Evolutionary conservation across 192 early-diverging fungal genomes (phyloP), one percentile per base, ranked within the genome.

Genomic region (Coemansia sp.): DNA sequence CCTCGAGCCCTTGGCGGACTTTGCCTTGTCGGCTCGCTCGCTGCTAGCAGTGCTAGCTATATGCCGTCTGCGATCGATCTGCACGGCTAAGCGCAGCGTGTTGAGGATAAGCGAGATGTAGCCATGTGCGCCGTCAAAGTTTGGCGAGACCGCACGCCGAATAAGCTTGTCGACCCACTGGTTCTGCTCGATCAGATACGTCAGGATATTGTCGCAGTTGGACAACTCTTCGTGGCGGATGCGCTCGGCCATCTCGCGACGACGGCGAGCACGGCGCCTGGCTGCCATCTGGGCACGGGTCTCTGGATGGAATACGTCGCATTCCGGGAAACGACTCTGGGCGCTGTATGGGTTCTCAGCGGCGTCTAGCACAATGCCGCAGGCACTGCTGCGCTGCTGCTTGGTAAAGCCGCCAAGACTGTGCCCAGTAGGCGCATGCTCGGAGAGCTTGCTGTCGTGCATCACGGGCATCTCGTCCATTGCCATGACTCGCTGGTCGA

Each of bases 41-140:
- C 6, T 18, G 7, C 25, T 16, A 13, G 18, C 9, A 30, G 11
- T 16, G 53, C 53, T 55, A 6, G 53, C 16, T 1, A 34, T 23
- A 13, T 36, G 56, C 10, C 69, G 69, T 30, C 67, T 32, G 45
- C 76, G 76, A 42, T 79, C 76, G 16, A 59, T 62, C 54, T 81
- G 78, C 42, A 71, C 65, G 9, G 68, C 78, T 24, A 81, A 54
- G 20, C 78, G 71, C 16, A 81, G 78, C 32, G 78, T 81, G 34
- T 81, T 81, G 28, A 81, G 69, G 20, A 81, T 74, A 34, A 81
- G 69, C 24, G 67, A 61, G n/a, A 75, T 74, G 46, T 69, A 81
- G 5, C 78, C 78, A 24, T 72, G 68, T 2, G 72, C 68, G 19
- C 78, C 78, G 49, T 70, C 68, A 73, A 70, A 73, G 64, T 74